Evolutionary conservation across 768 basidiomycete genomes (phyloP).

Genomic region (Hypholoma sublateritium): DNA sequence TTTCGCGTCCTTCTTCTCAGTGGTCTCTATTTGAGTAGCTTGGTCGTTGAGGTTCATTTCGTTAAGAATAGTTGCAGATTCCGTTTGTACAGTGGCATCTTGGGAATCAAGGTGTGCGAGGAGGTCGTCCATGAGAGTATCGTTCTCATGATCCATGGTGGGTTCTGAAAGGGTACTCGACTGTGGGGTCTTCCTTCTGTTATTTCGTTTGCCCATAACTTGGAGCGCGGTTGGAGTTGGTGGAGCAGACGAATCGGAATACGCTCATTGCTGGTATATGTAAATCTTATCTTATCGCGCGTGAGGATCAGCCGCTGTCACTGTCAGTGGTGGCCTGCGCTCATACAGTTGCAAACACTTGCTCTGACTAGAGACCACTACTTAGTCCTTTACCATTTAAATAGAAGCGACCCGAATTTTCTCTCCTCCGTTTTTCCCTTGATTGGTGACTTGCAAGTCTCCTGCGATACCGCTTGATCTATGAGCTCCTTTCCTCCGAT

Average conservation of each 20-base stretch:
- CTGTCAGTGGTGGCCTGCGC: too few relatives aligned
- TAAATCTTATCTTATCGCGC: constrained; percentile 15
- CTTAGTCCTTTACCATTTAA: too few relatives aligned
- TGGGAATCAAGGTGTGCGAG: constrained; percentile 73
- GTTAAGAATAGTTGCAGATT: constrained; percentile 47
- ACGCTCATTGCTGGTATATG: not conserved
- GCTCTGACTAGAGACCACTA: too few relatives aligned
- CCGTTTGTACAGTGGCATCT: constrained; percentile 48
- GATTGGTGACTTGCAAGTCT: not conserved
- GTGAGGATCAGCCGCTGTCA: not conserved
- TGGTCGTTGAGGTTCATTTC: constrained; percentile 44
- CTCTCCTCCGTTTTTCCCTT: not conserved
- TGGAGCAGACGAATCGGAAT: not conserved
- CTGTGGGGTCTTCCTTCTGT: constrained; percentile 43
- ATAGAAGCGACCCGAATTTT: not conserved
- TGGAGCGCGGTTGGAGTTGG: not conserved
- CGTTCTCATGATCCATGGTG: constrained; percentile 39
- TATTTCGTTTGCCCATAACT: constrained; percentile 59
- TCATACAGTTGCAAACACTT: constrained; percentile 1
- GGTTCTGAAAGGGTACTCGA: constrained; percentile 28
- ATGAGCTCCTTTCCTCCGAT: constrained; percentile 20
- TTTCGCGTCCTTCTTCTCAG: constrained; percentile 57
- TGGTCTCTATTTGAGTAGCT: constrained; percentile 25
- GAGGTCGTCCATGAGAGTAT: constrained; percentile 72
- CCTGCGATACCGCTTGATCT: not conserved